Evolutionary conservation across 2,329 filamentous ascomycete species (phyloP).

Genomic region (Cladosporium sp.): DNA sequence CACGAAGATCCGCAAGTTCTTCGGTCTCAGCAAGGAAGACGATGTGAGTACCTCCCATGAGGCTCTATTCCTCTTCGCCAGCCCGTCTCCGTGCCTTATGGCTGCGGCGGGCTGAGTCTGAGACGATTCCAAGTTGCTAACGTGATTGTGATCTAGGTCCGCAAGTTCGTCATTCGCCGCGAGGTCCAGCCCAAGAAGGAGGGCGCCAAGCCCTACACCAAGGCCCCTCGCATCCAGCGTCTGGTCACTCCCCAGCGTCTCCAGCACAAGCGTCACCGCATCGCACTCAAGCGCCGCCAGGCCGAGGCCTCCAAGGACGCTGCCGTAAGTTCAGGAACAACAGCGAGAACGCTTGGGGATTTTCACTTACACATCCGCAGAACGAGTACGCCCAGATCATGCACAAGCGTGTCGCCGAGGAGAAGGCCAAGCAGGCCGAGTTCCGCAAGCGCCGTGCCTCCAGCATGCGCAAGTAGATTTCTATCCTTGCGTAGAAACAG

Average conservation of each 20-base stretch:
- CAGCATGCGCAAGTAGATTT: slow-evolving; percentile 81
- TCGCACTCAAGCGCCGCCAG: slow-evolving; percentile 97
- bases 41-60: slow-evolving; percentile 76
- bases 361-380: slow-evolving; percentile 51
- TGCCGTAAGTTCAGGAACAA: slow-evolving; percentile 65
- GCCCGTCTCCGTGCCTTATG: slow-evolving; percentile 19
- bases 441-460: slow-evolving; percentile 94
- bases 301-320: slow-evolving; percentile 98
- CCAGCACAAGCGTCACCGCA: slow-evolving; percentile 98
- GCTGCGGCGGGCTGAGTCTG: slow-evolving; percentile 28
- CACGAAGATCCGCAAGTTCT: slow-evolving; percentile 99
- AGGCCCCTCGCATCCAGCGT: slow-evolving; percentile 99
- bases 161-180: slow-evolving; percentile 99
- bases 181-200: slow-evolving; percentile 96
- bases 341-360: neutral
- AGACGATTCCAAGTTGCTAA: slow-evolving; percentile 25
- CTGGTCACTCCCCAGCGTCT: slow-evolving; percentile 99
- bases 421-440: slow-evolving; percentile 91
- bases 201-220: slow-evolving; percentile 98
- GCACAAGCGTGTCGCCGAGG: slow-evolving; percentile 94
- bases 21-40: slow-evolving; percentile 99
- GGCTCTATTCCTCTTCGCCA: slow-evolving; percentile 57
- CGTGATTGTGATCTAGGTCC: slow-evolving; percentile 60
- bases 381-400: slow-evolving; percentile 96
- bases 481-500: slow-evolving; percentile 1